phyloP scores from a whole-genome alignment of 805 yeast species.

The Candida vaughaniae region DNA sequence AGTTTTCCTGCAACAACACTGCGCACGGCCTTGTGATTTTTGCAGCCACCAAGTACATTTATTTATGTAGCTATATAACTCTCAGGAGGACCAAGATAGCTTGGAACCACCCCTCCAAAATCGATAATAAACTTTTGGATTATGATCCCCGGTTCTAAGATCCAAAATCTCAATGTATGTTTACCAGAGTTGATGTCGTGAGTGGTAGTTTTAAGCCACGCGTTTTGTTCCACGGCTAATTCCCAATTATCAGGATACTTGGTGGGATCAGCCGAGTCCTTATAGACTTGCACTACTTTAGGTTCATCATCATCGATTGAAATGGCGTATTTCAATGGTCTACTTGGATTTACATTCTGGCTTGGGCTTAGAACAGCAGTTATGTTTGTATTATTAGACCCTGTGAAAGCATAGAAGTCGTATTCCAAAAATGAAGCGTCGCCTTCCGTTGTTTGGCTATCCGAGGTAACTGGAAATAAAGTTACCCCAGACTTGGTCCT shows the following conservation, averaged over 20 bases:
- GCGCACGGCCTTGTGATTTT: no score
- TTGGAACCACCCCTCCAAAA: constrained; percentile 17
- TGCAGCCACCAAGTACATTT: no score
- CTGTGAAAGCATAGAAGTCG: constrained; percentile 16
- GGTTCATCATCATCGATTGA: constrained; percentile 22
- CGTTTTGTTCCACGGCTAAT: constrained; percentile 14
- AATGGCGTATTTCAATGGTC: constrained; percentile 22
- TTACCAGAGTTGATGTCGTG: constrained; percentile 14
- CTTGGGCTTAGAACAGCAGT: constrained; percentile 20
- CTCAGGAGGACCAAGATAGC: constrained; percentile 20
- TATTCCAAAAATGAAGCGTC: constrained; percentile 16
- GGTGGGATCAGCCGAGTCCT: constrained; percentile 13
- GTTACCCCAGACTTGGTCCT: constrained; percentile 17
- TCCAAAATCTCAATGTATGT: constrained; percentile 16
- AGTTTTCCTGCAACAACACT: no score
- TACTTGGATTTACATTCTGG: constrained; percentile 17
- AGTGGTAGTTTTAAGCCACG: constrained; percentile 15
- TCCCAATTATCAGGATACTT: constrained; percentile 17
- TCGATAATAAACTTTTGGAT: constrained; percentile 16
- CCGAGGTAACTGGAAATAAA: constrained; percentile 15
- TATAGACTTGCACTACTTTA: constrained; percentile 15
- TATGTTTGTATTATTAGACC: constrained; percentile 12
- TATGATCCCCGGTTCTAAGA: constrained; percentile 14
- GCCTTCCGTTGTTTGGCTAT: constrained; percentile 13
- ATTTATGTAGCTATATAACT: no score